Base-by-base conservation (phyloP, 495 filamentous ascomycete species). In the Tuber microsphaerosporum region DNA sequence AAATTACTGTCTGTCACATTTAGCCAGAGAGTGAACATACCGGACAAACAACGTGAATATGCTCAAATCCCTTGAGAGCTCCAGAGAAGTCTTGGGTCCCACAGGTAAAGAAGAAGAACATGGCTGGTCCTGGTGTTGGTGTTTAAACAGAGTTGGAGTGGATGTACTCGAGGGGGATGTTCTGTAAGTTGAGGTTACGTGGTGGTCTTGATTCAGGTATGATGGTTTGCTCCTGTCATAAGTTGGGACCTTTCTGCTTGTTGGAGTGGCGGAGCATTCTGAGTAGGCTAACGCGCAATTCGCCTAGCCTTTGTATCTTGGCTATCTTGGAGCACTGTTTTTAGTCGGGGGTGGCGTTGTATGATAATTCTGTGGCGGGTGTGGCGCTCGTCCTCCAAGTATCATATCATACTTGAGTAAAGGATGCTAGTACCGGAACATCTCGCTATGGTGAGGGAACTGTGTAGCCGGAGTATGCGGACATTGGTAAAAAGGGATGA, bases 81-180 rank as follows among this genome's bases (percentile, higher is more conserved):
- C 31, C 43, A 2, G 74, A 82, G 43, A 78, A 78, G 71, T 82
- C 81, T 31, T 74, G 73, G 41, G 75, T 61, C 19, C 81, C 78
- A 48, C 72, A 77, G 9, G 45, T 74, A 39, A 77, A 79, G 48
- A 79, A 74, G 73, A 81, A 81, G 71, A 79, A 81, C 80, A 81
- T 81, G 22, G 56, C 14, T 26, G 4, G 26, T 61, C n/a, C 51
- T 61, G 26, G 56, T 65, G 14, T 17, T 41, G 39, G 37, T 45
- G 51, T 74, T 70, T 74, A 39, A 31, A 41, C 2, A 6, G 39
- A 44, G 48, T 68, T 65, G 56, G 56, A 10, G 42, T 43, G 43
- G 34, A 17, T 61, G 71, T 31, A 26, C 56, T 34, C 12, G 56
- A 8, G 56, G 56, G 17, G 6, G 56, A 34, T 17, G 56, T 65